These are phyloP conservation scores for Trametes maxima DNA, from an alignment of 768 basidiomycete genomes.

Conservation along the genomic window DNA sequence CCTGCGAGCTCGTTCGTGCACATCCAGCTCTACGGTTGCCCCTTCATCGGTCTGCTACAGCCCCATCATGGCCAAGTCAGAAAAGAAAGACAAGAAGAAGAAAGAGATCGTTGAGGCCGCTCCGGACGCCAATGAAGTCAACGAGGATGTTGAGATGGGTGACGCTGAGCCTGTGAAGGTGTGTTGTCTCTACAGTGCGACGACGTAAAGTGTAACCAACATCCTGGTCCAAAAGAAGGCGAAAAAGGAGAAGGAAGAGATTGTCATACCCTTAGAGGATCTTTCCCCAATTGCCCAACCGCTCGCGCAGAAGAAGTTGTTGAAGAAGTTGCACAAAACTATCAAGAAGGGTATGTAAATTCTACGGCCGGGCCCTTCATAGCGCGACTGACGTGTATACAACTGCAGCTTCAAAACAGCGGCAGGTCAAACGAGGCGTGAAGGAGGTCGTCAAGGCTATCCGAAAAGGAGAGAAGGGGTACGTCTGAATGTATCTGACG, in stretches of 20 bases:
- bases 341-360: slow-evolving; percentile 77
- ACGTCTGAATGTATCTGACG: slow-evolving; percentile 31
- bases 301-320: slow-evolving; percentile 88
- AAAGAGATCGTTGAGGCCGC: slow-evolving; percentile 40
- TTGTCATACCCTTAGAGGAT: slow-evolving; percentile 72
- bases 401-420: slow-evolving; percentile 82
- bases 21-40: neutral
- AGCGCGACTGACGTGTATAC: slow-evolving; percentile 6
- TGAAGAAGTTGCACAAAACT: slow-evolving; percentile 93
- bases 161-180: slow-evolving; percentile 42
- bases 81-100: slow-evolving; percentile 75
- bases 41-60: neutral
- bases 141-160: slow-evolving; percentile 52
- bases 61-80: slow-evolving; percentile 59
- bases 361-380: neutral
- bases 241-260: slow-evolving; percentile 66
- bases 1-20: neutral
- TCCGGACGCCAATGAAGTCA: slow-evolving; percentile 28
- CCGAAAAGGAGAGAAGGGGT: slow-evolving; percentile 97
- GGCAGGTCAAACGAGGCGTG: slow-evolving; percentile 96
- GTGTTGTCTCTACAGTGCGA: slow-evolving; percentile 11
- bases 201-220: slow-evolving; percentile 24
- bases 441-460: slow-evolving; percentile 99
- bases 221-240: slow-evolving; percentile 53
- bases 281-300: slow-evolving; percentile 95